Percentiles rank a stretch among this genome's conserved stretches.
phyloP scores from a whole-genome alignment of 2,329 filamentous ascomycete species.

The Pezicula radicicola region DNA sequence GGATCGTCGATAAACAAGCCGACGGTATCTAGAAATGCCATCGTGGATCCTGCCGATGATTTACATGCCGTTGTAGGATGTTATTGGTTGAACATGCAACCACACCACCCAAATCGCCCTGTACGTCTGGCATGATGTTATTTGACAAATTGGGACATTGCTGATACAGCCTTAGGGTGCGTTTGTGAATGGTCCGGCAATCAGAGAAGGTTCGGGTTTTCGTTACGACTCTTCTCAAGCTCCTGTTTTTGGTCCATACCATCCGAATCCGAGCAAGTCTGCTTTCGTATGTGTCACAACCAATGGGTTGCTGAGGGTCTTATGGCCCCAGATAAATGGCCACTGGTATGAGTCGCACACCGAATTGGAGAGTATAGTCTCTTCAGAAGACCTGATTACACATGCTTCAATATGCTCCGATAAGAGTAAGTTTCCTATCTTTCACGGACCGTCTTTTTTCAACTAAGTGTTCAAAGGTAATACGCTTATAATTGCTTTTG shows the following conservation, averaged over 20 bases:
- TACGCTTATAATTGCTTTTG: slow-evolving; percentile 61
- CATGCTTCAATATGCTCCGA: slow-evolving; percentile 76
- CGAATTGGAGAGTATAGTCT: slow-evolving; percentile 72
- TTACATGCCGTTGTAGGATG: slow-evolving; percentile 76
- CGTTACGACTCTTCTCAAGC: slow-evolving; percentile 65
- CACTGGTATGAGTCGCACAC: slow-evolving; percentile 69
- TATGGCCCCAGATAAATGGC: slow-evolving; percentile 72
- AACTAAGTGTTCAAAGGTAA: slow-evolving; percentile 18
- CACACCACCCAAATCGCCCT: slow-evolving; percentile 21
- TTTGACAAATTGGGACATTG: background rate
- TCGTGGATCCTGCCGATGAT: slow-evolving; percentile 70
- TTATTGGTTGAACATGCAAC: slow-evolving; percentile 66
- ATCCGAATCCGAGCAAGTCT: slow-evolving; percentile 68
- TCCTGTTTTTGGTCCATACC: slow-evolving; percentile 67
- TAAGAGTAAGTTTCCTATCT: slow-evolving; percentile 52
- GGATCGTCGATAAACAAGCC: slow-evolving; percentile 72
- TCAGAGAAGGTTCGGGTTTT: slow-evolving; percentile 61
- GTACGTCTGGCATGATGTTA: slow-evolving; percentile 15
- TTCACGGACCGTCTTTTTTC: slow-evolving; percentile 5
- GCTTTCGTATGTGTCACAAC: slow-evolving; percentile 75
- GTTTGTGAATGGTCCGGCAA: slow-evolving; percentile 56
- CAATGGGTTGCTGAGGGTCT: slow-evolving; percentile 69
- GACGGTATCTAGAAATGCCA: slow-evolving; percentile 56
- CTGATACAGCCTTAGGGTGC: slow-evolving; percentile 30
- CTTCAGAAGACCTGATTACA: slow-evolving; percentile 72